These are phyloP conservation scores for Plasmodium gaboni DNA, from an alignment of 169 alveolate genomes.

Conservation along the genomic window DNA sequence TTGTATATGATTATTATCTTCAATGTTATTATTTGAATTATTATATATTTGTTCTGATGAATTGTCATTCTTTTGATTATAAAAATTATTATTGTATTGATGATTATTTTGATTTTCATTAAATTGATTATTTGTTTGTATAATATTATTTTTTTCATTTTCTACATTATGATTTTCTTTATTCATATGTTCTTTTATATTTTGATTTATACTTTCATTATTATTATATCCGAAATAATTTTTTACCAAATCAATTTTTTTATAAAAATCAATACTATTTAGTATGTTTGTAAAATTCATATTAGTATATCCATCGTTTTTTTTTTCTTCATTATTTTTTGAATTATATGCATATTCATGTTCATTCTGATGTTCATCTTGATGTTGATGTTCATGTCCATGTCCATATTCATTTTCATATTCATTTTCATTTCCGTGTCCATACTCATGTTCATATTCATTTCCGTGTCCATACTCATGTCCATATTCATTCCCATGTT, in stretches of 20 bases:
- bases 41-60: not conserved
- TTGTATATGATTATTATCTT: not conserved
- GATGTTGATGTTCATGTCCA: too few species aligned
- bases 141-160: not conserved
- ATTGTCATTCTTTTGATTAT: not conserved
- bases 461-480: not conserved
- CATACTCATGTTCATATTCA: not conserved
- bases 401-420: not conserved
- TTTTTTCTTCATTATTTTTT: not conserved
- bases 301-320: not conserved
- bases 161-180: not conserved
- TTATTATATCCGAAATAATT: constrained; percentile 13
- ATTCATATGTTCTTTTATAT: not conserved
- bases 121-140: not conserved
- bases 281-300: constrained; percentile 16
- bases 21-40: not conserved
- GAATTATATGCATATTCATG: constrained; percentile 36
- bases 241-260: constrained; percentile 33
- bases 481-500: not conserved
- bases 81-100: not conserved
- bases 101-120: not conserved
- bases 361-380: not conserved
- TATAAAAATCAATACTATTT: constrained; percentile 17
- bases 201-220: not conserved
- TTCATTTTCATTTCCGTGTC: constrained; percentile 2